Base-by-base conservation (phyloP, 768 basidiomycete species). In the Pleurotus giganteus region DNA sequence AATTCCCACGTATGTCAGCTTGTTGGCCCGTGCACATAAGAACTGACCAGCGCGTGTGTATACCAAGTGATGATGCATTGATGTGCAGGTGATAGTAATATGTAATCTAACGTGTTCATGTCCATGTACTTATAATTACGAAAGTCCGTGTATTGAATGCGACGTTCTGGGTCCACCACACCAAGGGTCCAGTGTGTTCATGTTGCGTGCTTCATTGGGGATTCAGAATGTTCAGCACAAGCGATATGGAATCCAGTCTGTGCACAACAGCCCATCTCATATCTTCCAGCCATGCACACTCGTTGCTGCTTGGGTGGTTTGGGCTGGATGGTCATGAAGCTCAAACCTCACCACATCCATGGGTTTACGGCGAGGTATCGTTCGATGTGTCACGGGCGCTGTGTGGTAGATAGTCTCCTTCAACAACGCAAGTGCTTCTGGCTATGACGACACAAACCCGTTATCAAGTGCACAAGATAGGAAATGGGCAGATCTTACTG, bases 361-460 rank as follows among this genome's bases (percentile, higher is more conserved):
- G 4, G 68, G 57, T 59, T 74, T 78, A 54, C 78, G 53, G 63
- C 74, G 78, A 4, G 81, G 83, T 13, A 84, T 70, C 17, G 73
- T 81, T 28, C 63, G 67, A 60, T 83, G 83, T 0, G 83, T 84
- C 3, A 65, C 64, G 8, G 83, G 82, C 7, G 81, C 80, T 3
- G 78, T 76, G 63, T 80, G 71, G 60, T 83, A 84, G 29, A 84
- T 79, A 52, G 65, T 73, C 69, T 79, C 83, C 71, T 77, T 81
- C 37, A 83, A 58, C 12, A 85, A 67, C 5, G 82, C 81, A 4
- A 84, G 63, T 7, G 82, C 72, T 55, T 84, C 84, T 17, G 66
- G 71, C 84, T 85, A 36, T 24, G 53, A 26, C 15, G 12, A 36
- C n/a, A 32, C 41, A 28, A 47, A 54, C 34, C 23, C 47, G 32